Conservation (phyloP, 106 monocot species). For the Dioscorea zingiberensis region DNA sequence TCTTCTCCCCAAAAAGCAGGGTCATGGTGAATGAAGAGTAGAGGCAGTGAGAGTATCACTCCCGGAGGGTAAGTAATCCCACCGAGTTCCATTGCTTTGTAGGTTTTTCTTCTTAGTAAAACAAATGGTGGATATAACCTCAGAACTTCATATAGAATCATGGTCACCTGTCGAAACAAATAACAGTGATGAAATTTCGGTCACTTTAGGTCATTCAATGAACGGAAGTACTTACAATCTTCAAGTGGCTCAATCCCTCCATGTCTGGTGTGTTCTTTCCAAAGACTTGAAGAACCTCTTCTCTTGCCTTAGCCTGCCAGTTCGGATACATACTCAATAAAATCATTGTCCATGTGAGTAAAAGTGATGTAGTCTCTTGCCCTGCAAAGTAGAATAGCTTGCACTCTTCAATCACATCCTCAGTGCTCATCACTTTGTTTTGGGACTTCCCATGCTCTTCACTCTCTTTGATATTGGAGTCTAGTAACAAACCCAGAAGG, state of each 20-base stretch:
- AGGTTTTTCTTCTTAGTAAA: constrained; percentile 1
- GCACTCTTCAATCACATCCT: constrained; percentile 72
- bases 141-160: constrained; percentile 53
- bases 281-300: constrained; percentile 54
- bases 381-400: constrained; percentile 83
- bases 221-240: constrained; percentile 26
- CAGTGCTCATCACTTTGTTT: constrained; percentile 27
- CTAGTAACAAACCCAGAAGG: constrained; percentile 45
- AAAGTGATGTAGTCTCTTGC: constrained; percentile 47
- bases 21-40: constrained; percentile 21
- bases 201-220: neutral
- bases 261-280: constrained; percentile 26
- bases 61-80: constrained; percentile 14
- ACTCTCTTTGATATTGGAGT: constrained; percentile 29
- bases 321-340: constrained; percentile 49
- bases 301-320: constrained; percentile 63
- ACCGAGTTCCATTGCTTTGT: constrained; percentile 14
- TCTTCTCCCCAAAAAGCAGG: constrained; percentile 25
- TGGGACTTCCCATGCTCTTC: constrained; percentile 27
- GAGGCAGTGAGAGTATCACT: constrained; percentile 3
- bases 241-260: constrained; percentile 30
- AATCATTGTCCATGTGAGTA: constrained; percentile 69
- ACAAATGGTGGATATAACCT: constrained; percentile 42
- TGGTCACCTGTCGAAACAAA: constrained; percentile 22
- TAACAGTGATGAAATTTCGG: neutral